Base-by-base conservation (phyloP, 305 asterid species). In the Nicotiana rustica region DNA sequence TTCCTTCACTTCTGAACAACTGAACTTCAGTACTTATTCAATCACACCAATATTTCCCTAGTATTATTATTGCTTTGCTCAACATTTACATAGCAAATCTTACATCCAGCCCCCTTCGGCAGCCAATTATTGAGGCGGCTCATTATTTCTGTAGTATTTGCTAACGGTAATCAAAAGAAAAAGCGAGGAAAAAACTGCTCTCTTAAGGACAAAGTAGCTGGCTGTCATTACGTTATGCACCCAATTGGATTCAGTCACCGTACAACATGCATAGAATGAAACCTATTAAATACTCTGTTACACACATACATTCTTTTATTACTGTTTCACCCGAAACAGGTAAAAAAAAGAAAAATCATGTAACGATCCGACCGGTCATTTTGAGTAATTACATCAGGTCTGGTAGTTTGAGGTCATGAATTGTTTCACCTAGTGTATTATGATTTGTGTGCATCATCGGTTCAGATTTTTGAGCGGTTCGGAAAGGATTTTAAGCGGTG, bases 81-180 rank as follows among this genome's bases (percentile, higher is more conserved):
- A 67, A 67, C 19, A 17, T 67, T 67, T 33, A 4, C 73, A 33
- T 15, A 15, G 25, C 47, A 33, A 14, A 67, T 67, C 17, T 67
- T 33, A 21, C 49, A 33, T 15, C 75, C 9, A 67, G 75, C 75
- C 75, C 49, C 25, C 18, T 67, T 33, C 36, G 49, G 49, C 75
- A 1, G 75, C 75, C 75, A 67, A 33, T 62, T 21, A 33, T 62
- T 21, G 68, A 67, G 49, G 49, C 75, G 75, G 49, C 49, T 67
- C 75, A 67, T 67, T 67, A 62, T 21, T 5, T 61, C 8, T 8
- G 15, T 19, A 19, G 67, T 64, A 25, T 64, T 25, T 25, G 69
- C 14, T 25, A 25, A 64, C 10, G 6, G n/a, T 17, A 61, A 64
- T 64, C 38, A 15, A 7, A 64, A 64, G 31, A 64, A n/a, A 4